Base-by-base conservation (phyloP, 176 grass and related monocot genomes). In the bread wheat (Triticum aestivum) region DNA sequence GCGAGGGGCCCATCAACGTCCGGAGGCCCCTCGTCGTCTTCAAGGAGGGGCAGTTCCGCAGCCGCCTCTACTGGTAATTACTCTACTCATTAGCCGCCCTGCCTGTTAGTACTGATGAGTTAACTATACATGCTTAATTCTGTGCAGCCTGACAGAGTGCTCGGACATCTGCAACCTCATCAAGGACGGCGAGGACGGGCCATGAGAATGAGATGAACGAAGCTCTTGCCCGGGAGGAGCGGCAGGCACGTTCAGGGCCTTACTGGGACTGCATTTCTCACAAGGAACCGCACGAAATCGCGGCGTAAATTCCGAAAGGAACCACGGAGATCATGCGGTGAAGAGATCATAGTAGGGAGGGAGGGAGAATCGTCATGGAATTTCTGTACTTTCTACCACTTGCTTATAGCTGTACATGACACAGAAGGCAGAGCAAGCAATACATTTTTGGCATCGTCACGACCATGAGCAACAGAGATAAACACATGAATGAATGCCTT, bases 141-240 rank as follows among this genome's bases (percentile, higher is more conserved):
- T 18, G 3, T 18, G 77, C 6, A 92, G 88, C 81, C 58, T 92
- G 76, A 75, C 83, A 24, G 93, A 95, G 70, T 95, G 93, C 83
- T 92, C 90, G 11, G 93, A 95, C 39, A 89, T 92, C 14, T 95
- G 93, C 80, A 95, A 95, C 64, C 83, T 88, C 69, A 89, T 47
- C 86, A 90, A 92, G 86, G 93, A 95, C 52, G 93, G 93, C 17
- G 84, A 92, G 35, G 93, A 95, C 79, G 93, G 93, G 21, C 88
- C 91, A 3, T 92, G 88, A 92, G 5, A 54, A 3, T 92, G 88
- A 92, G 5, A 54, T 2, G n/a, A 7, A 63, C 3, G 21, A 39
- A 23, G 20, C 23, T 59, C 47, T 33, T 75, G 23, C 17, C 17
- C 11, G 3, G 58, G 24, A 64, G 82, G 23, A 51, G 4, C 4